Evolutionary conservation across 352 stramenopile species (phyloP), one percentile per base, ranked within the genome.

Genomic region (Globisporangium splendens): DNA sequence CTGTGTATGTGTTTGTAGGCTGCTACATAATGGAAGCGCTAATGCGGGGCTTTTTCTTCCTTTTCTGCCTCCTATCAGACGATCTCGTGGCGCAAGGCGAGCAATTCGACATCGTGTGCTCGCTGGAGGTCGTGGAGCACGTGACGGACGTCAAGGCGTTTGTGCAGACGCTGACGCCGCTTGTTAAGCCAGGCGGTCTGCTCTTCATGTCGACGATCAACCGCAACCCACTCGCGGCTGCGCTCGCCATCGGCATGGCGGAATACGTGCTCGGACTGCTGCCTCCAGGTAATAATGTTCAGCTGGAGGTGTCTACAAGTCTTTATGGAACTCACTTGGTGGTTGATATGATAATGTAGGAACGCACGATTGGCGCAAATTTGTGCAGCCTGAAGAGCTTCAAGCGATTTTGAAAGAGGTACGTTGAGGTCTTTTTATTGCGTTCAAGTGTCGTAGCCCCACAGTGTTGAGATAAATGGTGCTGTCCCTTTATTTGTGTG

Each of bases 181-280:
- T 93, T 5, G 79, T 95, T 38, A 92, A 95, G 74, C 81, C 82
- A 12, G 83, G 82, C 28, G 86, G 86, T 6, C 31, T 95, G 52
- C 55, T 95, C 13, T 95, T 95, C 63, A 55, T 95, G 55, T 95
- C 86, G 60, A 89, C 86, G 39, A 92, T 95, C 63, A 95, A 93
- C 65, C 83, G 86, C 46, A 93, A 83, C 8, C 59, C 72, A 22
- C 58, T 91, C 20, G 88, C 86, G 1, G 81, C 75, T 3, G 71
- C 75, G 31, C 63, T 92, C 31, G 79, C 80, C 12, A 87, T 95
- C 54, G 83, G 81, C 50, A 80, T 77, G 53, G 83, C 84, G 13
- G 86, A 95, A 59, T 90, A 93, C 46, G 59, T 93, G 41, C 61
- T 95, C 43, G 69, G 71, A 18, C 73, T 95, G 24, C 70, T 95